Base-by-base conservation (phyloP, 306 rosid genomes). In the Vigna unguiculata region DNA sequence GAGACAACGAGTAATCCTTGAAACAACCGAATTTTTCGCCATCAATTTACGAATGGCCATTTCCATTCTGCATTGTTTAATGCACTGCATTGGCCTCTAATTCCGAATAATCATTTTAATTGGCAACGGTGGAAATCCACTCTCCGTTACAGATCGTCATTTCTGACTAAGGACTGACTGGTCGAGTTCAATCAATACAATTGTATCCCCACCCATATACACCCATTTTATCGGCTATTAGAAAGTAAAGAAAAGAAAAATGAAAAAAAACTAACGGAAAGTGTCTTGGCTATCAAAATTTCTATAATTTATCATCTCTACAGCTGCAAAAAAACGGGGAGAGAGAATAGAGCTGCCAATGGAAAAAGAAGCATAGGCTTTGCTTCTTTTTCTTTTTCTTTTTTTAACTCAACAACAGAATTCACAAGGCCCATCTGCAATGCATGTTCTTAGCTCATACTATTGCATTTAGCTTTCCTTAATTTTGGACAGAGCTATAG, bases 191-290 rank as follows among this genome's bases (percentile, higher is more conserved):
- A 79, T 71, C 81, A 85, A 69, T 80, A 82, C 84, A 93, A 81
- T 79, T 86, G 83, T 89, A 86, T 81, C 88, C 92, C 97, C 88
- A 86, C 90, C 90, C 85, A 91, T 91, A 78, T 91, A 91, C 91
- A 91, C 78, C 83, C 81, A 32, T 81, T 80, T 81, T 68, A 71
- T 76, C 34, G 77, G 83, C 69, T 71, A 74, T 74, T 80, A 83
- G 47, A 74, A 74, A 38, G 20, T 30, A 54, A 71, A 13, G 2
- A 7, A 67, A 74, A 11, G 14, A 28, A 61, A 63, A 82, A 73
- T 53, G 63, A 83, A 63, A 86, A 71, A 83, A 63, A 86, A 71
- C 57, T 77, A 88, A 80, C 74, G 47, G 38, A 80, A 77, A 63
- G 74, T 74, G 81, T 87, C 88, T 86, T 67, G 76, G 60, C 90